Evolutionary conservation across 176 grass and related monocot species (phyloP).

Genomic region (Rhynchospora tenuis): DNA sequence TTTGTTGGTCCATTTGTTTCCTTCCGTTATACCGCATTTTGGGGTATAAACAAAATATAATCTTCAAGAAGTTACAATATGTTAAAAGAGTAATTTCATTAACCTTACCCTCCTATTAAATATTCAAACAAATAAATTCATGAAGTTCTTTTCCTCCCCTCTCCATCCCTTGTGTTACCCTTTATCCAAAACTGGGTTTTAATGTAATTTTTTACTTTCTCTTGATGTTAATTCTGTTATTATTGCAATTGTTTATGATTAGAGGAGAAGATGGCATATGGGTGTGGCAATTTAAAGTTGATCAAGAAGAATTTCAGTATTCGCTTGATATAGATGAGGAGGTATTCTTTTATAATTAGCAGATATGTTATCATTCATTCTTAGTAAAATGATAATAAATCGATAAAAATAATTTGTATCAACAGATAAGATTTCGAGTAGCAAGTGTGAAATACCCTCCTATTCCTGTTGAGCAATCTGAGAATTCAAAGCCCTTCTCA

Average conservation of each 20-base stretch:
- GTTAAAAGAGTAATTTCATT: not conserved
- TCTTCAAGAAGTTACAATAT: not conserved
- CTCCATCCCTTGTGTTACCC: not conserved
- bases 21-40: not conserved
- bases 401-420: constrained; percentile 13
- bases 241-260: constrained; percentile 9
- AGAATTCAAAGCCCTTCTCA: constrained; percentile 60
- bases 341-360: constrained; percentile 31
- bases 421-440: constrained; percentile 75
- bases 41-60: not conserved
- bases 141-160: not conserved
- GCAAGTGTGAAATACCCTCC: constrained; percentile 72
- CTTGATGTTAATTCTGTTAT: constrained; percentile 2
- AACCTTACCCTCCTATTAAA: not conserved
- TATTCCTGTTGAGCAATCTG: constrained; percentile 79
- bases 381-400: constrained; percentile 9
- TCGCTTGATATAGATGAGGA: constrained; percentile 83
- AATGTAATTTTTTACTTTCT: not conserved
- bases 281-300: constrained; percentile 40
- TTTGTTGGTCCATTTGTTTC: not conserved
- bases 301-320: constrained; percentile 31
- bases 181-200: not conserved
- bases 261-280: constrained; percentile 71
- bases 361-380: not conserved
- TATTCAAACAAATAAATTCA: not conserved